Evolutionary conservation across 2,329 filamentous ascomycete genomes (phyloP).

Genomic region (Zymoseptoria pseudotritici): DNA sequence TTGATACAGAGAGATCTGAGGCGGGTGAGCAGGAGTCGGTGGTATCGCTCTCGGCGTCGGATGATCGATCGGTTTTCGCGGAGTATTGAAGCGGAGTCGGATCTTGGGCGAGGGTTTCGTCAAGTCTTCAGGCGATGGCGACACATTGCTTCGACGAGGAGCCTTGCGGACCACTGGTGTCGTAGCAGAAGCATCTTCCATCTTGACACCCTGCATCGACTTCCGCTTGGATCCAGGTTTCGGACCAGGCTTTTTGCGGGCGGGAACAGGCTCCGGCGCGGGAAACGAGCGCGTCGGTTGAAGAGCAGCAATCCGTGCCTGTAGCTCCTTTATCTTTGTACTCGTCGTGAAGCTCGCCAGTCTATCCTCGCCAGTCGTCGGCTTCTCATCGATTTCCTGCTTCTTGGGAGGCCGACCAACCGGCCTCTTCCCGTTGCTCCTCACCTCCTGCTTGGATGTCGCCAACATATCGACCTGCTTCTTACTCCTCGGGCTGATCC

Average conservation of each 20-base stretch:
- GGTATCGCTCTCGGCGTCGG: constrained; percentile 27
- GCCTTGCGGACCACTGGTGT: constrained; percentile 16
- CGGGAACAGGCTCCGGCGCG: constrained; percentile 5
- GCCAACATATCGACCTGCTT: constrained; percentile 23
- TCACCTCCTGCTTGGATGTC: constrained; percentile 11
- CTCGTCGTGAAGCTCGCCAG: constrained; percentile 10
- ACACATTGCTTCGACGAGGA: constrained; percentile 10
- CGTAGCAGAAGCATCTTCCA: constrained; percentile 9
- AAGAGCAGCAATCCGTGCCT: constrained; percentile 26
- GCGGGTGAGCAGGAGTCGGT: constrained; percentile 22
- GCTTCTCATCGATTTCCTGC: constrained; percentile 4
- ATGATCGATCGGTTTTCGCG: constrained; percentile 17
- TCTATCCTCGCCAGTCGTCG: constrained; percentile 5
- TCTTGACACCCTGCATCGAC: constrained; percentile 9
- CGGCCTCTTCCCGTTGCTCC: constrained; percentile 10
- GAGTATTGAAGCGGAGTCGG: constrained; percentile 22
- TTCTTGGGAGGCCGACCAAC: constrained; percentile 3
- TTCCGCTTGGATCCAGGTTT: constrained; percentile 17
- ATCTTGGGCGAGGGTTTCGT: constrained; percentile 22
- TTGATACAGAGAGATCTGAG: constrained; percentile 25
- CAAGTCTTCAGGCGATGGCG: constrained; percentile 14
- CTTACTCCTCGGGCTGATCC: constrained; percentile 25
- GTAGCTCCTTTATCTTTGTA: constrained; percentile 21
- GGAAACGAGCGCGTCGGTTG: constrained; percentile 21
- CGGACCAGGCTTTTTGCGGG: neutral